Percentiles rank a stretch among this genome's conserved stretches.
These are phyloP conservation scores for Kalmusia sp. DNA, from an alignment of 2,329 filamentous ascomycete species.

Conservation along the genomic window DNA sequence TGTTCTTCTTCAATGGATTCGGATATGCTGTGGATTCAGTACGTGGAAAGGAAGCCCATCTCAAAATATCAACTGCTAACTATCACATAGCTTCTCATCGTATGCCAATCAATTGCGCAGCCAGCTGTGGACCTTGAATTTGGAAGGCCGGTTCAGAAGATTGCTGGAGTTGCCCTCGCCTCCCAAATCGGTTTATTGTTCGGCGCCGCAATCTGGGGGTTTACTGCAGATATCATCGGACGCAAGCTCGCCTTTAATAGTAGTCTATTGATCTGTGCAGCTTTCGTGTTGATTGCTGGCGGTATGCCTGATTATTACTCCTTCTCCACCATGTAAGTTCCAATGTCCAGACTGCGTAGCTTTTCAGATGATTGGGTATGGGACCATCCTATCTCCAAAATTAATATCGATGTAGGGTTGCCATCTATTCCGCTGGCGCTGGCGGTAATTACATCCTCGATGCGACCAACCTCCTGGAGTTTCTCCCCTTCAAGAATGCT, in stretches of 20 bases:
- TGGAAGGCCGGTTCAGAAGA: slow-evolving; percentile 20
- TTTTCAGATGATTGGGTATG: no score
- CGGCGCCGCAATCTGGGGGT: slow-evolving; percentile 42
- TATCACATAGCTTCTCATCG: slow-evolving; percentile 35
- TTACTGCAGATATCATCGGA: slow-evolving; percentile 22
- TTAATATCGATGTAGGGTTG: slow-evolving; percentile 14
- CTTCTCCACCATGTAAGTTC: slow-evolving; percentile 18
- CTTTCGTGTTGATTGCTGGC: slow-evolving; percentile 32
- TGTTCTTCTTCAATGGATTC: slow-evolving; percentile 69
- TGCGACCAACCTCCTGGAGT: slow-evolving; percentile 34
- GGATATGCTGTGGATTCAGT: slow-evolving; percentile 51
- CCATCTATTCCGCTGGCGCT: slow-evolving; percentile 30
- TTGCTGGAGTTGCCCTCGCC: slow-evolving; percentile 48
- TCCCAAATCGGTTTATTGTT: slow-evolving; percentile 52
- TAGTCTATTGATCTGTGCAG: slow-evolving; percentile 27
- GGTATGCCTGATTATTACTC: slow-evolving; percentile 32
- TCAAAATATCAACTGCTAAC: neutral
- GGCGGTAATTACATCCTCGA: slow-evolving; percentile 37
- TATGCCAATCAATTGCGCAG: slow-evolving; percentile 46
- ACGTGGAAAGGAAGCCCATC: slow-evolving; percentile 1
- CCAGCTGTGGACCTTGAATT: slow-evolving; percentile 36
- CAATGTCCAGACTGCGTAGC: no score
- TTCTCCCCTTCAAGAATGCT: slow-evolving; percentile 22
- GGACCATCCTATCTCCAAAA: no score
- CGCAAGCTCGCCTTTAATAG: slow-evolving; percentile 23